phyloP scores from a whole-genome alignment of 2,329 filamentous ascomycete genomes.

The Cylindrodendrum hubeiense region DNA sequence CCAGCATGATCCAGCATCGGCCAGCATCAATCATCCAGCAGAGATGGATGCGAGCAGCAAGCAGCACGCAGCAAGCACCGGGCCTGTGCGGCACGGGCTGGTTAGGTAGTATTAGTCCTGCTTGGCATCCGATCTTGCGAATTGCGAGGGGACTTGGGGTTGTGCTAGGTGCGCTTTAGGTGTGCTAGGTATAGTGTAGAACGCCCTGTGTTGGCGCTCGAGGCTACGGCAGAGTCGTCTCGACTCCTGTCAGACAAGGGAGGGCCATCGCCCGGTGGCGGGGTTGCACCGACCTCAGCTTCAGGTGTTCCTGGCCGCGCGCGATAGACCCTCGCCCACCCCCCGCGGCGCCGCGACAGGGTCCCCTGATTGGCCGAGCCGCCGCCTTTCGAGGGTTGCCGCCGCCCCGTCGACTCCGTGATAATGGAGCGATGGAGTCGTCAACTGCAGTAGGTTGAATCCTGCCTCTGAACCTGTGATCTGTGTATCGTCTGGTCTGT shows the following conservation, averaged over 20 bases:
- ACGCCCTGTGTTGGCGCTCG: too few species aligned
- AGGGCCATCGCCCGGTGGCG: conserved; percentile 26
- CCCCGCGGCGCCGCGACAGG: conserved; percentile 7
- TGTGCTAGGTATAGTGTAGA: too few species aligned
- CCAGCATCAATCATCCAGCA: too few species aligned
- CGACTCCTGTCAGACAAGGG: conserved; percentile 11
- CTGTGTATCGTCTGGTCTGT: conserved; percentile 11
- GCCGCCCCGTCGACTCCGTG: conserved; percentile 24
- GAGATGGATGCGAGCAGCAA: too few species aligned
- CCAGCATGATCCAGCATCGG: too few species aligned
- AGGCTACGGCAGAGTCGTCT: too few species aligned
- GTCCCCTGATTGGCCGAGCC: conserved; percentile 19
- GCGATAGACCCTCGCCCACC: conserved; percentile 1
- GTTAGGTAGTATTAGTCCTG: conserved; percentile 20
- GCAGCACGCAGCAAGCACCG: too few species aligned
- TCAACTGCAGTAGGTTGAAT: conserved; percentile 8
- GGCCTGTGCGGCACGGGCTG: conserved; percentile 19
- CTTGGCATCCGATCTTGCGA: conserved; percentile 46
- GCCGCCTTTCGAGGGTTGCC: not conserved
- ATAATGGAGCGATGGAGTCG: conserved; percentile 18
- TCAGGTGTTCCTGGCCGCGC: conserved; percentile 38
- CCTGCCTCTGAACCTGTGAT: conserved; percentile 1
- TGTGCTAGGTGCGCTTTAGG: too few species aligned
- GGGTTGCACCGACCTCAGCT: conserved; percentile 47
- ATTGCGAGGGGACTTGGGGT: not conserved